phyloP scores from a whole-genome alignment of 257 asterid species.

The Capsicum rhomboideum region DNA sequence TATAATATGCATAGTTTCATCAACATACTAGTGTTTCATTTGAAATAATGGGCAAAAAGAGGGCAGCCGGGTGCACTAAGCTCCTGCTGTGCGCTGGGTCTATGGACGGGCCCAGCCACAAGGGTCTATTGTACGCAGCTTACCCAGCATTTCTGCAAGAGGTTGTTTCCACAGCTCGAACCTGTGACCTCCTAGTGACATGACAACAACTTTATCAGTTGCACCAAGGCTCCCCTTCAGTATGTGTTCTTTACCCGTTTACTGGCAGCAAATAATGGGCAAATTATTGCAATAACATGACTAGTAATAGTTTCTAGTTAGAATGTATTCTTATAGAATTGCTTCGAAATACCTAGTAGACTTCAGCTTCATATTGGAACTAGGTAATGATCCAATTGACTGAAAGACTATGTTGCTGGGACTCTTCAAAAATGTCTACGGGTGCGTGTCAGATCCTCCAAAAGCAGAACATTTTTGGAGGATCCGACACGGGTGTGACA shows the following conservation, averaged over 20 bases:
- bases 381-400: neutral
- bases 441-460: neutral
- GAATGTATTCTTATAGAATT: neutral
- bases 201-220: fast-evolving
- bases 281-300: neutral
- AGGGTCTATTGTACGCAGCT: neutral
- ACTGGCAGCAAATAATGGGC: neutral
- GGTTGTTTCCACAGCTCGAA: neutral
- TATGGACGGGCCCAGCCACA: fast-evolving
- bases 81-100: neutral
- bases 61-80: neutral
- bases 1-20: neutral
- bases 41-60: neutral
- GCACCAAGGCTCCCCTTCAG: neutral
- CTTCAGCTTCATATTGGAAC: neutral
- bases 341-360: neutral
- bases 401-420: neutral
- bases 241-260: neutral
- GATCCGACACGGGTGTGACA: neutral
- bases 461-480: neutral
- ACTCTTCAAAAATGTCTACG: neutral
- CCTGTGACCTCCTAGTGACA: neutral
- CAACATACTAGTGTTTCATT: neutral
- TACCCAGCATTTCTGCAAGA: neutral
- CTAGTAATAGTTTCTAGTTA: neutral